These are phyloP conservation scores for Toxoplasma gondii DNA, from an alignment of 169 alveolate genomes.

Conservation along the genomic window DNA sequence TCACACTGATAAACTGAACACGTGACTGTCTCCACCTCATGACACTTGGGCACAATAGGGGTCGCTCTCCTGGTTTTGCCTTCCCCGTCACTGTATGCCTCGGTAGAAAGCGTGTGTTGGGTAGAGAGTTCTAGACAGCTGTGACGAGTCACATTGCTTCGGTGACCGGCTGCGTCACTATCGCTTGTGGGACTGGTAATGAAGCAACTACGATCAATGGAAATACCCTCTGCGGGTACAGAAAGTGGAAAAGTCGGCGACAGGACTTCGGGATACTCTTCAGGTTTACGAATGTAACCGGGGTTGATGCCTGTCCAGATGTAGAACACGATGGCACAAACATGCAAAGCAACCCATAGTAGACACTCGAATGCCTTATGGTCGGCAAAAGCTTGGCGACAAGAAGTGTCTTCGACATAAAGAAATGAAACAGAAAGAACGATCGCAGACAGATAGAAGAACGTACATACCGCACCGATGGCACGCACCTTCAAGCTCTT, in stretches of 20 bases:
- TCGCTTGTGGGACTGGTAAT: not conserved
- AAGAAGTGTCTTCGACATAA: not conserved
- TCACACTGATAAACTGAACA: not conserved
- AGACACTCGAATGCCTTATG: not conserved
- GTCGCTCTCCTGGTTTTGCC: not conserved
- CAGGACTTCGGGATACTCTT: not conserved
- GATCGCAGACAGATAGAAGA: not conserved
- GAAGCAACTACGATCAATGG: not conserved
- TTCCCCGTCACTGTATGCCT: not conserved
- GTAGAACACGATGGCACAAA: not conserved
- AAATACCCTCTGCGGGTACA: not conserved
- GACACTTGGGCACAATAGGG: too few relatives aligned
- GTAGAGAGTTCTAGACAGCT: not conserved
- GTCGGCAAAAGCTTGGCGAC: not conserved
- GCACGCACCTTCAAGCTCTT: not conserved
- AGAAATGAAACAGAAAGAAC: not conserved
- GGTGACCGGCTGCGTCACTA: not conserved
- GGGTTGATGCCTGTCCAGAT: slow-evolving; percentile 3
- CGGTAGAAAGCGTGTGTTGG: not conserved
- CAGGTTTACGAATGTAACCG: slow-evolving; percentile 13
- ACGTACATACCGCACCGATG: not conserved
- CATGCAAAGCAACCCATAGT: not conserved
- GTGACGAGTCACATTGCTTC: not conserved
- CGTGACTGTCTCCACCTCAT: not conserved
- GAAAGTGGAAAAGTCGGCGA: not conserved